A percentile compares a stretch with the other conserved stretches of the same genome.
phyloP scores from a whole-genome alignment of 2,329 filamentous ascomycete genomes.

The Ceratocystis lukuohia region DNA sequence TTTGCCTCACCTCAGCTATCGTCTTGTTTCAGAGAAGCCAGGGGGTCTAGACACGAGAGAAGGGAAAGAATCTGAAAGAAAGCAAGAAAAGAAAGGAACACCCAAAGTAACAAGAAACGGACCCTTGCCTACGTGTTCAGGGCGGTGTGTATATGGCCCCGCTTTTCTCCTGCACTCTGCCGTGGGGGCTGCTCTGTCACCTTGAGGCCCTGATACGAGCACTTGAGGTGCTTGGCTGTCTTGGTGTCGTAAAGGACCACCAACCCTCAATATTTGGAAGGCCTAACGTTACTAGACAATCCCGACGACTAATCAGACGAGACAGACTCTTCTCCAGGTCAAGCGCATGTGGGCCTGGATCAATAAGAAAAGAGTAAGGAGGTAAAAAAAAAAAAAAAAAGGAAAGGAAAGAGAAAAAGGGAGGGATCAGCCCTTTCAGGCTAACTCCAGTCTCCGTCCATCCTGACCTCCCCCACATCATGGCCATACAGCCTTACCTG shows the following conservation, averaged over 20 bases:
- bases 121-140: not conserved
- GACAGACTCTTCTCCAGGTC: not conserved
- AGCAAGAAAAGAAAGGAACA: conserved; percentile 8
- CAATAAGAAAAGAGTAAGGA: not conserved
- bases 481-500: not conserved
- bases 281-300: too few relatives aligned
- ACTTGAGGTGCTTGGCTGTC: not conserved
- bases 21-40: not conserved
- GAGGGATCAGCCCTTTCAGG: not conserved
- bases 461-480: not conserved
- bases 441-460: not conserved
- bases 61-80: not conserved
- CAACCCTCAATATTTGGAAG: too few relatives aligned
- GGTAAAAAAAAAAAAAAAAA: not conserved
- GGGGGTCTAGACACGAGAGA: not conserved
- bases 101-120: not conserved
- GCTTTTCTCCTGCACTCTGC: not conserved
- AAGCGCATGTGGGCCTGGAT: not conserved
- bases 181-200: not conserved
- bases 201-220: not conserved
- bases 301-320: not conserved
- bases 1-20: not conserved
- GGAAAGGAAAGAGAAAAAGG: not conserved
- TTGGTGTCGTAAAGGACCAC: too few relatives aligned
- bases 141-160: not conserved